Evolutionary conservation across 2,329 filamentous ascomycete species (phyloP).

Genomic region (Fusarium sp.): DNA sequence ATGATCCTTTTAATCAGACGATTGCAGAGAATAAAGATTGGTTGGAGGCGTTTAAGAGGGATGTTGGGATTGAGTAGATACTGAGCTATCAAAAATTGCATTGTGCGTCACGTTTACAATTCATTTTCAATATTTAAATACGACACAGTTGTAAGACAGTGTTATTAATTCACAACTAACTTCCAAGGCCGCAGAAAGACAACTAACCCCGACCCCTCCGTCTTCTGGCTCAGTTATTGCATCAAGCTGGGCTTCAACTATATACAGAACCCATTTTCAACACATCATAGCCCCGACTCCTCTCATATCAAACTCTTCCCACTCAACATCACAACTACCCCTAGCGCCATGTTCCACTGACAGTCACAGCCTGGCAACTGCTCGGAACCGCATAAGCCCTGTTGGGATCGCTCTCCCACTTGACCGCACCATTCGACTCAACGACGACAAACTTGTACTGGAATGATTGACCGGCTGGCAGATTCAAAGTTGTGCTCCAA

Average conservation of each 20-base stretch:
- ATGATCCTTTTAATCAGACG: conserved; percentile 42
- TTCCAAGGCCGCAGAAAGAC: too few species aligned
- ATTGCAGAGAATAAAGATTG: conserved; percentile 40
- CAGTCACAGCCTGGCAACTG: conserved; percentile 6
- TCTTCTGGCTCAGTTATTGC: too few species aligned
- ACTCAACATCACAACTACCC: background rate
- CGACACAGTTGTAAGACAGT: too few species aligned
- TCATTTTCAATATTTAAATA: too few species aligned
- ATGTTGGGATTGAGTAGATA: conserved; percentile 31
- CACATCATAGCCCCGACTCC: background rate
- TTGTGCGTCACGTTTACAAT: background rate
- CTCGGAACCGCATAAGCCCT: conserved; percentile 45
- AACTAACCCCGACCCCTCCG: too few species aligned
- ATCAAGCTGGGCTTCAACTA: background rate
- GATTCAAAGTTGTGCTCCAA: conserved; percentile 63
- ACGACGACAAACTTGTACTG: conserved; percentile 71
- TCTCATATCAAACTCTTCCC: too few species aligned
- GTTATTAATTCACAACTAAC: too few species aligned
- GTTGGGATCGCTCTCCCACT: conserved; percentile 67
- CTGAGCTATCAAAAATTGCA: background rate
- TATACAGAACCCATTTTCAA: background rate
- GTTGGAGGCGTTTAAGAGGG: conserved; percentile 37
- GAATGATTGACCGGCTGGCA: conserved; percentile 62
- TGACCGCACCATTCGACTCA: conserved; percentile 56
- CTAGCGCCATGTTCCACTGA: conserved; percentile 2